Conservation (phyloP, 345 rosid genomes). For the Syzygium grande region DNA sequence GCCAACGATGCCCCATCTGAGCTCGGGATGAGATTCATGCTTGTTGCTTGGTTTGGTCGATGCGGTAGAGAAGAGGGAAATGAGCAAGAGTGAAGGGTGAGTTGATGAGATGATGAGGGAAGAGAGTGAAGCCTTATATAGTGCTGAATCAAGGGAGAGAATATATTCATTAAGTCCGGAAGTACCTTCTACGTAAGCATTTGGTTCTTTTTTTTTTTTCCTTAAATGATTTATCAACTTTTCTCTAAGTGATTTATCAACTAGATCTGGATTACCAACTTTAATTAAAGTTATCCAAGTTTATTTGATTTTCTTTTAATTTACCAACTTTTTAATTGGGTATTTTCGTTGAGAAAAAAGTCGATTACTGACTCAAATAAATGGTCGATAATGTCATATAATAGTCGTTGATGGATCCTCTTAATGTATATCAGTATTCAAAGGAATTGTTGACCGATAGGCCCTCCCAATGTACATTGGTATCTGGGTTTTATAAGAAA, state of each 20-base stretch:
- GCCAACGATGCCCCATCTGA: slow-evolving; percentile 17
- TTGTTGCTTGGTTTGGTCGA: background rate
- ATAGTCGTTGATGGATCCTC: background rate
- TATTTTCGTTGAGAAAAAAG: background rate
- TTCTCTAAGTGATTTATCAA: background rate
- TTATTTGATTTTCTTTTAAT: background rate
- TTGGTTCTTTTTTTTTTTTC: background rate
- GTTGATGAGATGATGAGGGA: background rate
- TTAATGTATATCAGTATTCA: background rate
- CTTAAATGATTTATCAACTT: background rate
- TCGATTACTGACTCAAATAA: background rate
- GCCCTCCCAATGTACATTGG: background rate
- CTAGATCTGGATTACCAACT: background rate
- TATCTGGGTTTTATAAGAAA: background rate
- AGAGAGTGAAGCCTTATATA: background rate
- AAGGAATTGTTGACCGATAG: background rate
- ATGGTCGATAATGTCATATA: background rate
- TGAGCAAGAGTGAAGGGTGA: background rate
- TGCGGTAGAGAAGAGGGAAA: background rate
- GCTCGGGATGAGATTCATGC: slow-evolving; percentile 15
- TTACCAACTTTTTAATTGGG: background rate
- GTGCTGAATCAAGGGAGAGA: background rate
- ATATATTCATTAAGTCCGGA: background rate
- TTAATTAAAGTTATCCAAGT: background rate
- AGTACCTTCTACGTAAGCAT: background rate